Evolutionary conservation across 2,329 filamentous ascomycete genomes (phyloP).

Genomic region (Anisogramma anomala): DNA sequence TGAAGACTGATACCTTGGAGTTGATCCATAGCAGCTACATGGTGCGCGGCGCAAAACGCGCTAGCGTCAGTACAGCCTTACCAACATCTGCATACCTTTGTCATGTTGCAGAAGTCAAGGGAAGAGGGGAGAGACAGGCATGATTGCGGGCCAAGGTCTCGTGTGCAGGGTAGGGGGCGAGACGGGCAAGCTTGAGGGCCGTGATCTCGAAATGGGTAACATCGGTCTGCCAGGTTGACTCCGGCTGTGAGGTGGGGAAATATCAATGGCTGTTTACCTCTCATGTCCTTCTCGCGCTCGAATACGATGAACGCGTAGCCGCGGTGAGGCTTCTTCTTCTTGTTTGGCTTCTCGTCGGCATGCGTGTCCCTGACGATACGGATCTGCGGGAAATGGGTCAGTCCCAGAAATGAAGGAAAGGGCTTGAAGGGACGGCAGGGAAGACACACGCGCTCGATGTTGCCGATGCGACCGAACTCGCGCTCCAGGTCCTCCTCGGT

Average conservation of each 20-base stretch:
- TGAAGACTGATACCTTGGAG: conserved; percentile 86
- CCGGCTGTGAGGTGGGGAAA: conserved; percentile 30
- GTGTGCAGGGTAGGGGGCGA: conserved; percentile 22
- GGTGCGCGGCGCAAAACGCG: conserved; percentile 45
- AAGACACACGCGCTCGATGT: conserved; percentile 71
- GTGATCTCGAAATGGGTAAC: conserved; percentile 31
- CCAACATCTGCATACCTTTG: conserved; percentile 30
- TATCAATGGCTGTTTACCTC: conserved; percentile 62
- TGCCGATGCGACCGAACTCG: conserved; percentile 86
- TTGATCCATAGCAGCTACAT: conserved; percentile 75
- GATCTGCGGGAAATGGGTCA: conserved; percentile 43
- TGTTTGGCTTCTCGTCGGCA: conserved; percentile 55
- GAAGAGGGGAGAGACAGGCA: conserved; percentile 34
- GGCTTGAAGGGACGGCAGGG: too few relatives aligned
- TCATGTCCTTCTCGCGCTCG: conserved; percentile 96
- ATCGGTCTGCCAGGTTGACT: conserved; percentile 24
- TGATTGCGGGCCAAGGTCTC: conserved; percentile 46
- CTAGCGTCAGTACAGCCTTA: conserved; percentile 59
- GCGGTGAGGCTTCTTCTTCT: conserved; percentile 69
- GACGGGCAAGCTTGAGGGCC: conserved; percentile 49
- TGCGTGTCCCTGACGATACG: conserved; percentile 74
- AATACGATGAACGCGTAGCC: conserved; percentile 97
- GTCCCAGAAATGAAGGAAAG: not conserved
- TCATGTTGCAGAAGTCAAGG: conserved; percentile 16
- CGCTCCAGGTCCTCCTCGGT: conserved; percentile 83